Conservation (phyloP, 2,329 filamentous ascomycete genomes). For the Ophiostoma himal-ulmi region DNA sequence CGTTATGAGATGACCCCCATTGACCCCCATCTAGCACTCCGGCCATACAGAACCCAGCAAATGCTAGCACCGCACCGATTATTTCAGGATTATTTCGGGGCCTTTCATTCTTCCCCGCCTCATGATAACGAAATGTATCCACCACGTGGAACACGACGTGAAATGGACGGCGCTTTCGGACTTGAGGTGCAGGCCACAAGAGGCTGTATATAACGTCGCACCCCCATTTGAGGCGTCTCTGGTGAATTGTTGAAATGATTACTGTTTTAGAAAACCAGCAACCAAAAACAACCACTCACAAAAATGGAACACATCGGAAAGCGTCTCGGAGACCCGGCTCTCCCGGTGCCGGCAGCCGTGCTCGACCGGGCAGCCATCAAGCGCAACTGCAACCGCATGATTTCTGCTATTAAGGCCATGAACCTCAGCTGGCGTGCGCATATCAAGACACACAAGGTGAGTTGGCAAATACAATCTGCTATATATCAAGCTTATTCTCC, state of each 20-base stretch:
- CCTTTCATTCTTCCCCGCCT: not conserved
- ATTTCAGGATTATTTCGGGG: not conserved
- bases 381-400: conserved; percentile 66
- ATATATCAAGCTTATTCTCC: conserved; percentile 36
- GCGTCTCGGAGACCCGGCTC: conserved; percentile 42
- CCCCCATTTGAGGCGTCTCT: not conserved
- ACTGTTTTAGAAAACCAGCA: not conserved
- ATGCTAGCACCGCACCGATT: not conserved
- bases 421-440: conserved; percentile 66
- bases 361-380: conserved; percentile 62
- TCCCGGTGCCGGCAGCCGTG: conserved; percentile 62
- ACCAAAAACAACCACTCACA: not conserved
- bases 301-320: conserved; percentile 48
- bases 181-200: not conserved
- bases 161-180: conserved; percentile 3
- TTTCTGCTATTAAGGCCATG: conserved; percentile 54
- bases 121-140: conserved; percentile 10
- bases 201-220: not conserved
- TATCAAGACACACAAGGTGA: conserved; percentile 70
- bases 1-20: not conserved
- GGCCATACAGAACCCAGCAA: conserved; percentile 1
- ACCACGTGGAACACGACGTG: not conserved
- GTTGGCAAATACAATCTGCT: not conserved
- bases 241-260: no score
- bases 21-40: conserved; percentile 3